phyloP scores from a whole-genome alignment of 2,329 filamentous ascomycete genomes.

The Didymella arachidicola region DNA sequence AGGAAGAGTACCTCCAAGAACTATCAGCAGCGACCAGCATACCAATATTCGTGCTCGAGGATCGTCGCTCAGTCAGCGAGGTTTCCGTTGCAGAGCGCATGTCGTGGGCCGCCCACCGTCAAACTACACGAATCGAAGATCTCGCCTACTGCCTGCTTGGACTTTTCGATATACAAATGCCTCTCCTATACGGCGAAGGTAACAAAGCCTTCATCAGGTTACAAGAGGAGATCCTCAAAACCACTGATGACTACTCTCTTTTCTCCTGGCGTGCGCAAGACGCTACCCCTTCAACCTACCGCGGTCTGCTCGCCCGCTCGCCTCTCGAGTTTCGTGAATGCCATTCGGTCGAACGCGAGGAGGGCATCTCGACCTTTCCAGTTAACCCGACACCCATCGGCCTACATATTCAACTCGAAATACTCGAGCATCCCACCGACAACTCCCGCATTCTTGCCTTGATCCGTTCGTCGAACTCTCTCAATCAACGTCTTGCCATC shows the following conservation, averaged over 20 bases:
- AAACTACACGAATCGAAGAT: constrained; percentile 41
- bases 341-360: constrained; percentile 33
- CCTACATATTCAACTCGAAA: constrained; percentile 35
- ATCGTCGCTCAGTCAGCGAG: constrained; percentile 25
- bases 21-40: constrained; percentile 38
- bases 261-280: constrained; percentile 35
- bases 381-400: constrained; percentile 34
- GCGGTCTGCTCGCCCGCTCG: constrained; percentile 37
- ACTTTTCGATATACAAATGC: constrained; percentile 45
- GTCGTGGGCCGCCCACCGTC: constrained; percentile 40
- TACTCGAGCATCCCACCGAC: constrained; percentile 29
- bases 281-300: constrained; percentile 28
- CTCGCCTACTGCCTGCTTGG: constrained; percentile 42
- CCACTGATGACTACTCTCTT: constrained; percentile 39
- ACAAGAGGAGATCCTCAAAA: constrained; percentile 41
- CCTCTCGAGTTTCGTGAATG: constrained; percentile 34
- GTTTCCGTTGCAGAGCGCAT: constrained; percentile 39
- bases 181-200: constrained; percentile 41
- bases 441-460: constrained; percentile 27
- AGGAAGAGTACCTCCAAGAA: constrained; percentile 34
- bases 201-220: constrained; percentile 38
- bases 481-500: constrained; percentile 37
- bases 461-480: constrained; percentile 31
- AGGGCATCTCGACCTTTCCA: constrained; percentile 27
- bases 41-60: constrained; percentile 33